These are phyloP conservation scores for Inga laurina DNA, from an alignment of 306 rosid species.

Conservation along the genomic window DNA sequence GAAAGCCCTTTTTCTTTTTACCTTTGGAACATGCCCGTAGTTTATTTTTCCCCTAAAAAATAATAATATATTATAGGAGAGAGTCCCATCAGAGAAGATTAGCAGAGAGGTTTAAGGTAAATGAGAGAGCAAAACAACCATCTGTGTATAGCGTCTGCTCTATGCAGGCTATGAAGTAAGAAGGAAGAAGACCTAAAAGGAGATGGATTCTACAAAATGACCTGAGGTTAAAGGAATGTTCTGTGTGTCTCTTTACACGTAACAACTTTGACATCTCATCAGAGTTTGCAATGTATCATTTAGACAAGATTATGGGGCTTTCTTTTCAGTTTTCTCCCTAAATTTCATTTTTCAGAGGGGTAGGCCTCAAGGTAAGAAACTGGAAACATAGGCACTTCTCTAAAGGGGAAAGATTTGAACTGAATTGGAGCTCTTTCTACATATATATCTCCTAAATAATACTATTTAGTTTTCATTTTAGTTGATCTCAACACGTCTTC, in stretches of 20 bases:
- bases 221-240: slow-evolving; percentile 25
- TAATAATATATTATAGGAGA: neutral
- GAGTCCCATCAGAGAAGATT: neutral
- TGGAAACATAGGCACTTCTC: slow-evolving; percentile 4
- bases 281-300: neutral
- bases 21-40: neutral
- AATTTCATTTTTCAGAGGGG: neutral
- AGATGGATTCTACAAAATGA: neutral
- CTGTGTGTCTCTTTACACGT: neutral
- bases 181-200: neutral
- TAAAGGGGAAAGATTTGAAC: slow-evolving; percentile 6
- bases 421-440: neutral
- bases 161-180: neutral
- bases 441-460: neutral
- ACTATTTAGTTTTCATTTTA: neutral
- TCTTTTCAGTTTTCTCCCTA: neutral
- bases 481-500: neutral
- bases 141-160: neutral
- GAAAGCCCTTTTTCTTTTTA: neutral
- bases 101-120: neutral
- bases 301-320: neutral
- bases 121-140: neutral
- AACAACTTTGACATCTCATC: neutral
- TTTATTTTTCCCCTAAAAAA: too few species aligned
- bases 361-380: neutral